phyloP scores from a whole-genome alignment of 1,139 yeast genomes.

The Scheffersomyces titani region DNA sequence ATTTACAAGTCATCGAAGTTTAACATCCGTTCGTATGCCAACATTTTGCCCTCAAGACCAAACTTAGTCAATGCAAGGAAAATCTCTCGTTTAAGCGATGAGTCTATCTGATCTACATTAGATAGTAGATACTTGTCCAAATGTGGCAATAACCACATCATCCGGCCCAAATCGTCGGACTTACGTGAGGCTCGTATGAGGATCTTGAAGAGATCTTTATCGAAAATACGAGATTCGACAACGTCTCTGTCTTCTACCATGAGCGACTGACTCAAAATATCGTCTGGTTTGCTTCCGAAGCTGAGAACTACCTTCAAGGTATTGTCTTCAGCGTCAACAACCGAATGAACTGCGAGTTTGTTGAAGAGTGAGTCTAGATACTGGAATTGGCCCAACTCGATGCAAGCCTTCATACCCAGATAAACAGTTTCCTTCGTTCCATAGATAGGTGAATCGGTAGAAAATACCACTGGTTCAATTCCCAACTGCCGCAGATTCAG shows the following conservation, averaged over 20 bases:
- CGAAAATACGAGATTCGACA: constrained; percentile 17
- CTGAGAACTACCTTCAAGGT: constrained; percentile 15
- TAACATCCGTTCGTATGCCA: constrained; percentile 11
- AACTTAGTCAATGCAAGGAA: constrained; percentile 12
- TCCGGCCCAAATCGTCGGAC: constrained; percentile 36
- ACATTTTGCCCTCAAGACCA: constrained; percentile 17
- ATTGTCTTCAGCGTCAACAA: constrained; percentile 13
- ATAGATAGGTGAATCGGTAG: constrained; percentile 15
- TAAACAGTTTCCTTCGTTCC: constrained; percentile 19
- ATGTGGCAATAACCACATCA: constrained; percentile 42
- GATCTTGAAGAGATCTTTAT: constrained; percentile 25
- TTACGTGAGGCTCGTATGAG: constrained; percentile 26
- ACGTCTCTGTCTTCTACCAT: background rate
- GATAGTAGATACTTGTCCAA: constrained; percentile 29
- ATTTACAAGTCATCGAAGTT: constrained; percentile 1
- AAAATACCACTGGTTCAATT: constrained; percentile 14
- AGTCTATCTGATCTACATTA: background rate
- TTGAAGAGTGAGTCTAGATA: constrained; percentile 37
- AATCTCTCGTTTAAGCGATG: constrained; percentile 8
- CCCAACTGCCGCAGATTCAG: constrained; percentile 12
- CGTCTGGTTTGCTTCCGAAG: constrained; percentile 12
- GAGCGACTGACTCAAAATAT: constrained; percentile 1
- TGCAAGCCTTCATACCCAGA: constrained; percentile 31
- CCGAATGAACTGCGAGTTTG: constrained; percentile 34
- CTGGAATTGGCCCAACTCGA: constrained; percentile 26